Conservation (phyloP, 495 filamentous ascomycete species). For the Hypoxylon trugodes region DNA sequence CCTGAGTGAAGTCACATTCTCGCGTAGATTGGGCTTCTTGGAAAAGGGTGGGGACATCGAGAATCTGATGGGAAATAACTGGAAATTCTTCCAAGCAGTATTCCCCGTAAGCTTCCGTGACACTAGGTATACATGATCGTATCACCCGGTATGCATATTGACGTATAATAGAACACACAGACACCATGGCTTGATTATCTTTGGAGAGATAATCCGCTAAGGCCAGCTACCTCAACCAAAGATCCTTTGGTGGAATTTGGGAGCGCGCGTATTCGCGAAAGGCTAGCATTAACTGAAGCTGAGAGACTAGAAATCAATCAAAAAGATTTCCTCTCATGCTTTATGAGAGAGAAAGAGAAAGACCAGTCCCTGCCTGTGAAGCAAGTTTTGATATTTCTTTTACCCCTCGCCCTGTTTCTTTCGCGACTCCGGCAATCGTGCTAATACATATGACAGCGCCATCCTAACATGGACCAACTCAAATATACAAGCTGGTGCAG, state of each 20-base stretch:
- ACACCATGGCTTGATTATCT: slow-evolving; percentile 50
- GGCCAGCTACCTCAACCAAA: too few relatives aligned
- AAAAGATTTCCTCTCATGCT: too few relatives aligned
- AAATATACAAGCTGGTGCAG: slow-evolving; percentile 64
- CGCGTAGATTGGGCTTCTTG: slow-evolving; percentile 62
- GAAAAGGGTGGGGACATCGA: slow-evolving; percentile 60
- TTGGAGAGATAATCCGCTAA: slow-evolving; percentile 3
- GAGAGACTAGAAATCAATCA: too few relatives aligned
- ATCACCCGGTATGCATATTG: not conserved
- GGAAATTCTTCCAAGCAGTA: slow-evolving; percentile 39
- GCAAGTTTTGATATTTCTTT: too few relatives aligned
- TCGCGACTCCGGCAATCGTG: not conserved
- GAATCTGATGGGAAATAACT: slow-evolving; percentile 54
- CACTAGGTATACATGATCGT: not conserved
- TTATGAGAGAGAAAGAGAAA: too few relatives aligned
- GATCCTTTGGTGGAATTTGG: too few relatives aligned
- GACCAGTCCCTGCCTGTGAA: too few relatives aligned
- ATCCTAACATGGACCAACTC: slow-evolving; percentile 50
- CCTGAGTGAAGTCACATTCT: slow-evolving; percentile 65
- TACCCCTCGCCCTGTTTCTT: not conserved
- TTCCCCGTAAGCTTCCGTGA: slow-evolving; percentile 38
- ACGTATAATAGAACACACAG: slow-evolving; percentile 44
- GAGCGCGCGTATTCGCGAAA: not conserved
- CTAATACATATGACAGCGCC: slow-evolving; percentile 17
- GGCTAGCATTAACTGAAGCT: too few relatives aligned